Conservation (phyloP, 2,329 filamentous ascomycete species). For the Aspergillus sojae region DNA sequence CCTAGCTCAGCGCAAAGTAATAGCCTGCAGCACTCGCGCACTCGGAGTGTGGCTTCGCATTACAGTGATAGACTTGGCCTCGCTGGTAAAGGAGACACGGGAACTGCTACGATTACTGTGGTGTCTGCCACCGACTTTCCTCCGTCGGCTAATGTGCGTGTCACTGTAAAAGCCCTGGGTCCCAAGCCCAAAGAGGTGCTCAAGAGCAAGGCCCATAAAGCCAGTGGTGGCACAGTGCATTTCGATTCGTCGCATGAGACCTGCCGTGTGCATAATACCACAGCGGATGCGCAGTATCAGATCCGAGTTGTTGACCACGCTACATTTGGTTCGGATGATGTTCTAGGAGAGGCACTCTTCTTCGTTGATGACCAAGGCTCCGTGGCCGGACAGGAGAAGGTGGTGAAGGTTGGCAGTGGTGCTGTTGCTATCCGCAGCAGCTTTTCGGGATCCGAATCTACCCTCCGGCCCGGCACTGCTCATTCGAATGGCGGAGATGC, state of each 20-base stretch:
- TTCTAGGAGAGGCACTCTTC: conserved; percentile 83
- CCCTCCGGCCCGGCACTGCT: conserved; percentile 39
- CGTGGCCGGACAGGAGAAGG: conserved; percentile 68
- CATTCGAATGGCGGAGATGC: conserved; percentile 35
- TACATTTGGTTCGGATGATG: conserved; percentile 79
- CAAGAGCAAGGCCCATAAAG: conserved; percentile 91
- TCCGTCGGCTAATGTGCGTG: conserved; percentile 74
- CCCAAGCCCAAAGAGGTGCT: conserved; percentile 76
- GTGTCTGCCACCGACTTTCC: conserved; percentile 79
- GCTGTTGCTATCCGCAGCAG: conserved; percentile 72
- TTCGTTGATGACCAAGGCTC: conserved; percentile 81
- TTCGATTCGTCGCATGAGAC: conserved; percentile 70
- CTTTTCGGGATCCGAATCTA: conserved; percentile 61
- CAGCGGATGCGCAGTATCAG: conserved; percentile 83
- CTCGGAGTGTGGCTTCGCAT: conserved; percentile 53
- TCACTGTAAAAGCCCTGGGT: conserved; percentile 68
- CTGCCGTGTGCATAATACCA: conserved; percentile 72
- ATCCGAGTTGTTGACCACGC: conserved; percentile 82
- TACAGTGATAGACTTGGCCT: conserved; percentile 56
- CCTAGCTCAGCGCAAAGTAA: conserved; percentile 23
- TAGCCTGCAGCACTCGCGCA: conserved; percentile 48
- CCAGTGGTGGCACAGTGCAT: conserved; percentile 62
- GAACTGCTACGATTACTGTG: conserved; percentile 78
- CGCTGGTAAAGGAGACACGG: conserved; percentile 61
- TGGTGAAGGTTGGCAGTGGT: conserved; percentile 72